These are phyloP conservation scores for Dioscorea dumetorum DNA, from an alignment of 106 monocot genomes.

Conservation along the genomic window DNA sequence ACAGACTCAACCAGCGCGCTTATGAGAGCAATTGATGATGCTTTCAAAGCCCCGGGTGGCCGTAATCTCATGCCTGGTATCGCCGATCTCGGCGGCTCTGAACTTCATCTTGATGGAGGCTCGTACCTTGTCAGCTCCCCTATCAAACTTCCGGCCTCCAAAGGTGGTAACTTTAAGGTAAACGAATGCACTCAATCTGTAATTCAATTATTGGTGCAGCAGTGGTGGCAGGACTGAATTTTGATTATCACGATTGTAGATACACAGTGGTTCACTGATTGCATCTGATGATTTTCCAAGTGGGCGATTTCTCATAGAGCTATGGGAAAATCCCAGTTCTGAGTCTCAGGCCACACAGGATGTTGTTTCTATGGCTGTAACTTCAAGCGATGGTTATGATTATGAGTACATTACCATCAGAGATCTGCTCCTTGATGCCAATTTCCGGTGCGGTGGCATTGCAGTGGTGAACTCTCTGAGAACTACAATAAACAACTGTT, in stretches of 20 bases:
- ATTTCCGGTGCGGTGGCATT: slow-evolving; percentile 58
- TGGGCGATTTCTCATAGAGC: slow-evolving; percentile 65
- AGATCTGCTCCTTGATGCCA: slow-evolving; percentile 55
- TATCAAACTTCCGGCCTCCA: slow-evolving; percentile 32
- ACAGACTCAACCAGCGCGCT: slow-evolving; percentile 56
- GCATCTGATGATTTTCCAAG: slow-evolving; percentile 67
- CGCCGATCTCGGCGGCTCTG: slow-evolving; percentile 60
- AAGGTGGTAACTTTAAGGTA: slow-evolving; percentile 68
- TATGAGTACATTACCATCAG: slow-evolving; percentile 70
- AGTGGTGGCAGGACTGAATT: neutral
- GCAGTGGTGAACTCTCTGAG: slow-evolving; percentile 56
- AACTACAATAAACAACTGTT: slow-evolving; percentile 48
- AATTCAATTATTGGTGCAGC: no score
- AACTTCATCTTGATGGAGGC: slow-evolving; percentile 66
- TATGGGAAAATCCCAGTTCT: slow-evolving; percentile 15
- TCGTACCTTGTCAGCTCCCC: slow-evolving; percentile 45
- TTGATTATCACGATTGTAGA: slow-evolving; percentile 18
- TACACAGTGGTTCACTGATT: slow-evolving; percentile 53
- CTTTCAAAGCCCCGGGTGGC: slow-evolving; percentile 20
- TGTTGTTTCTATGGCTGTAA: no score
- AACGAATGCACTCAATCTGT: neutral
- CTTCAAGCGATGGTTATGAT: neutral
- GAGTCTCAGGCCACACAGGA: no score
- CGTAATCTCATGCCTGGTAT: slow-evolving; percentile 36
- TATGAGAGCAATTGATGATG: slow-evolving; percentile 39